Evolutionary conservation across 768 basidiomycete species (phyloP).

Genomic region (Podaxis sp.): DNA sequence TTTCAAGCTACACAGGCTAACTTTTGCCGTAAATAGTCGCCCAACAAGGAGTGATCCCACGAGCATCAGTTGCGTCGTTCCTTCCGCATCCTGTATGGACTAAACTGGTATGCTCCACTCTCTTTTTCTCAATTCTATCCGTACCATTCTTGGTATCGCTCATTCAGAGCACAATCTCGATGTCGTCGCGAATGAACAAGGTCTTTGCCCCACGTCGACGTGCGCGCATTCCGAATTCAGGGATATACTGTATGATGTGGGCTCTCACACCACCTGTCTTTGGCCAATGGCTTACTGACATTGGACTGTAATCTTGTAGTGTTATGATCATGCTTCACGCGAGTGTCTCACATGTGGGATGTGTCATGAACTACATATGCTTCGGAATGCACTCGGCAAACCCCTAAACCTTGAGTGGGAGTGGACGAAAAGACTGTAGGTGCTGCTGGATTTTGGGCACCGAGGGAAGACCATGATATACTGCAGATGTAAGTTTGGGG

Average conservation of each 20-base stretch:
- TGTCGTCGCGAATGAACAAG: slow-evolving; percentile 47
- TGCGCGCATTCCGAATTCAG: slow-evolving; percentile 47
- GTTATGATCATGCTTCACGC: slow-evolving; percentile 41
- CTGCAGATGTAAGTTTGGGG: no score
- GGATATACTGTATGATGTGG: slow-evolving; percentile 38
- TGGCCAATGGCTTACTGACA: background rate
- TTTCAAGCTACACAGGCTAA: background rate
- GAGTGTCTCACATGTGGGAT: slow-evolving; percentile 44
- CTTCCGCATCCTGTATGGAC: slow-evolving; percentile 46
- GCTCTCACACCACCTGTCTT: slow-evolving; percentile 4
- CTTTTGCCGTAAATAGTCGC: slow-evolving; percentile 26
- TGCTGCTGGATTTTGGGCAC: no score
- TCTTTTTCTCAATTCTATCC: background rate
- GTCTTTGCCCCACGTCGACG: slow-evolving; percentile 47
- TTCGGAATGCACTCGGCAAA: slow-evolving; percentile 36
- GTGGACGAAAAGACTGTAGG: no score
- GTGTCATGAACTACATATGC: slow-evolving; percentile 50
- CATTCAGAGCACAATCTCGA: slow-evolving; percentile 45
- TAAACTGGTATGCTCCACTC: slow-evolving; percentile 39
- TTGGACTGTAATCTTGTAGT: slow-evolving; percentile 22
- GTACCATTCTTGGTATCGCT: background rate
- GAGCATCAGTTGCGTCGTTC: slow-evolving; percentile 49
- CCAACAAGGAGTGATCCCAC: slow-evolving; percentile 48
- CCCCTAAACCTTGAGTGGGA: no score
- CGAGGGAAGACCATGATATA: no score